A percentile compares a stretch with the other conserved stretches of the same genome.
Conservation (phyloP, 73 alveolate species). For the Paramecium octaurelia region DNA sequence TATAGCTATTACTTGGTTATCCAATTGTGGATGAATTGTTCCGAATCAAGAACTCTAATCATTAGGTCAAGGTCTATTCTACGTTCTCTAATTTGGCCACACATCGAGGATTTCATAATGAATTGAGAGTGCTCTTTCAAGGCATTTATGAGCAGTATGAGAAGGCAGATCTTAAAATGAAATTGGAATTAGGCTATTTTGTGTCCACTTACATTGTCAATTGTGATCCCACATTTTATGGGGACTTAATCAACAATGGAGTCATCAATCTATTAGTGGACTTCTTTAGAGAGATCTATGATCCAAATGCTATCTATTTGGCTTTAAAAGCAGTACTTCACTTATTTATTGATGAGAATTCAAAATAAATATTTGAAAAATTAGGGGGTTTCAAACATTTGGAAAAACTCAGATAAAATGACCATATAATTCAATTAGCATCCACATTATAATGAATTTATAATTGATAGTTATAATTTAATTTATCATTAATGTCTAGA, state of each 20-base stretch:
- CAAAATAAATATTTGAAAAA: background rate
- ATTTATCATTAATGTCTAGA: background rate
- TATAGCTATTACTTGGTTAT: background rate
- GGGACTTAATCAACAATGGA: background rate
- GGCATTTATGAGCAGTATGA: background rate
- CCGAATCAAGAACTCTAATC: background rate
- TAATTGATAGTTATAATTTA: background rate
- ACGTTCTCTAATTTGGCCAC: background rate
- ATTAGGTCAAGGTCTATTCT: background rate
- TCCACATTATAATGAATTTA: background rate
- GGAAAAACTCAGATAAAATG: background rate
- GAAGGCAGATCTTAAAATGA: background rate
- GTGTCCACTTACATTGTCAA: background rate
- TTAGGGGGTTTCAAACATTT: background rate
- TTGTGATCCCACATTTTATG: background rate
- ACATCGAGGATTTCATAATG: background rate
- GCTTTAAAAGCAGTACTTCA: background rate
- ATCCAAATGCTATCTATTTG: background rate
- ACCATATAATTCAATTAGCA: background rate
- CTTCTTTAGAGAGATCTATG: background rate
- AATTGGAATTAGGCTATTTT: conserved; percentile 2
- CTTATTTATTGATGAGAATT: background rate
- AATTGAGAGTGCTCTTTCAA: background rate
- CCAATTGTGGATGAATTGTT: background rate
- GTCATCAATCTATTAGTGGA: background rate